Conservation (phyloP, 805 yeast genomes). For the Barnettozyma vustinii region DNA sequence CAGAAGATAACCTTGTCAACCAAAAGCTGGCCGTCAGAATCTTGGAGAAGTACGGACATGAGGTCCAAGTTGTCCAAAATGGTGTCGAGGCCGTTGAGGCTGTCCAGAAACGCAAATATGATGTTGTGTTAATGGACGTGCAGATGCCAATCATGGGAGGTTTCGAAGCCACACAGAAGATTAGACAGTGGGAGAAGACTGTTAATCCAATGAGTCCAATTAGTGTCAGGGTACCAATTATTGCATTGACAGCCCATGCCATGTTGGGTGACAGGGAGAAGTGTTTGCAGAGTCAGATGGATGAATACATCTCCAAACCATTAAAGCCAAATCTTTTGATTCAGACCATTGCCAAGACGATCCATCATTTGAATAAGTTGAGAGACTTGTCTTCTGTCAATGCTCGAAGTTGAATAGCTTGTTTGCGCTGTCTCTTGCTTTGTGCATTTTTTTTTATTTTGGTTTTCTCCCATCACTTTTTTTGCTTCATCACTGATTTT, state of each 20-base stretch:
- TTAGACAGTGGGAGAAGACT: constrained; percentile 83
- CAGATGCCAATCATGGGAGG: constrained; percentile 98
- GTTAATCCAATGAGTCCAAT: constrained; percentile 65
- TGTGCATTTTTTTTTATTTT: background rate
- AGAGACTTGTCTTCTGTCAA: constrained; percentile 36
- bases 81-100: constrained; percentile 81
- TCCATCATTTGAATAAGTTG: constrained; percentile 60
- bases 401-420: constrained; percentile 8
- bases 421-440: no score
- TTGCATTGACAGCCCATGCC: constrained; percentile 89
- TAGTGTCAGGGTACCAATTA: constrained; percentile 76
- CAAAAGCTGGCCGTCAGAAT: constrained; percentile 84
- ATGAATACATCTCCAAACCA: constrained; percentile 85
- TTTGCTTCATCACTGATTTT: background rate
- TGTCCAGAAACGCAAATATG: constrained; percentile 59
- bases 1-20: constrained; percentile 84
- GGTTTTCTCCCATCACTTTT: background rate
- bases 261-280: constrained; percentile 90
- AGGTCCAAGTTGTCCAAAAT: constrained; percentile 79
- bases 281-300: constrained; percentile 87
- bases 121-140: constrained; percentile 86
- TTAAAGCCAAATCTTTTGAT: constrained; percentile 75
- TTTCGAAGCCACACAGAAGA: constrained; percentile 82
- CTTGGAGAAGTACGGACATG: constrained; percentile 80
- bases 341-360: constrained; percentile 82